A percentile compares a stretch with the other conserved stretches of the same genome.
These are phyloP conservation scores for Noccaea bulbosa DNA, from an alignment of 345 rosid species.

Conservation along the genomic window DNA sequence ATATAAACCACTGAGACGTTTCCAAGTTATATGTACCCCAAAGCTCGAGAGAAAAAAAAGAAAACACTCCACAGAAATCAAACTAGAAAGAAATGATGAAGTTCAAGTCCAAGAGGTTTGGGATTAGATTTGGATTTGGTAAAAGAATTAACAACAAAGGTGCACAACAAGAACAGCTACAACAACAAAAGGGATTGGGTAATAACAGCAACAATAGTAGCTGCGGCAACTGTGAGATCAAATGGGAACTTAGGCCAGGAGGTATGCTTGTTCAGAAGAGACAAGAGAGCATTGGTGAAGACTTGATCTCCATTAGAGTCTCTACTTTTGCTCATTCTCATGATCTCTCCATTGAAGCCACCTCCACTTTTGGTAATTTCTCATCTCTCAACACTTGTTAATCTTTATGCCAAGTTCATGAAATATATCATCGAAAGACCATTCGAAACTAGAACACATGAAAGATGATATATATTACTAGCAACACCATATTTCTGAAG, in stretches of 20 bases:
- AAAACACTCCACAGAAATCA: background rate
- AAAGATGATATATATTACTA: too few species aligned
- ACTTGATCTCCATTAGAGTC: slow-evolving; percentile 66
- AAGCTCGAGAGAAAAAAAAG: slow-evolving; percentile 1
- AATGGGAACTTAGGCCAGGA: slow-evolving; percentile 91
- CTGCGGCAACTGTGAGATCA: slow-evolving; percentile 53
- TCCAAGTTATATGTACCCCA: slow-evolving; percentile 25
- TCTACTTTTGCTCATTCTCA: slow-evolving; percentile 70
- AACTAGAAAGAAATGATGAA: slow-evolving; percentile 53
- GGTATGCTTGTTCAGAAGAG: slow-evolving; percentile 96
- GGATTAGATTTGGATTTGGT: slow-evolving; percentile 61
- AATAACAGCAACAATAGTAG: slow-evolving; percentile 30
- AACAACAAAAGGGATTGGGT: slow-evolving; percentile 44
- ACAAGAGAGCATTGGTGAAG: slow-evolving; percentile 51
- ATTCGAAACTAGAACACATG: too few species aligned
- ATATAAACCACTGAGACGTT: slow-evolving; percentile 35
- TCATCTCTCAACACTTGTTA: background rate
- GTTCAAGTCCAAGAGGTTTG: slow-evolving; percentile 72
- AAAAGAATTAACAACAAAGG: slow-evolving; percentile 37
- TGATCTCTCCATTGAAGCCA: slow-evolving; percentile 74
- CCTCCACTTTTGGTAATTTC: slow-evolving; percentile 81
- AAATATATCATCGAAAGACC: too few species aligned
- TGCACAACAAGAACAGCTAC: slow-evolving; percentile 40
- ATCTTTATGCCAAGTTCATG: background rate
- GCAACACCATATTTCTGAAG: too few species aligned